Percentiles rank a stretch among this genome's conserved stretches.
Conservation (phyloP, 495 filamentous ascomycete genomes). For the Pyrenula massariospora region DNA sequence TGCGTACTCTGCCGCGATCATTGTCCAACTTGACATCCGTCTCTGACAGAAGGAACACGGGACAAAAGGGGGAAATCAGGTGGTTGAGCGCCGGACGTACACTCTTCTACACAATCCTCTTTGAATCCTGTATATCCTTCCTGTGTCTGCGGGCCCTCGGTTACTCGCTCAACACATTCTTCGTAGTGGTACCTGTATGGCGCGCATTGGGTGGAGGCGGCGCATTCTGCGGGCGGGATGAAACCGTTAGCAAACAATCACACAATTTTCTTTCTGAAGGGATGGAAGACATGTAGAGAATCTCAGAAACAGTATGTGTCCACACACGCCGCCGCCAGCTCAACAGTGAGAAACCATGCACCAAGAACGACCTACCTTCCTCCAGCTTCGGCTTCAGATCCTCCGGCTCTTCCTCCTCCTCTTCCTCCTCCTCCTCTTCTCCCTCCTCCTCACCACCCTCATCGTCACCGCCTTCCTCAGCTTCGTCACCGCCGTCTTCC, state of each 20-base stretch:
- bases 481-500: conserved; percentile 28
- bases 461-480: conserved; percentile 31
- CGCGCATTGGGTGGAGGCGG: conserved; percentile 69
- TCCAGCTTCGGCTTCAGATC: conserved; percentile 83
- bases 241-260: neutral
- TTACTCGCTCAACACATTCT: conserved; percentile 92
- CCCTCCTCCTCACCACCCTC: conserved; percentile 36
- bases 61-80: neutral
- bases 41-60: neutral
- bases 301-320: neutral
- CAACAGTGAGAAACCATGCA: conserved; percentile 4
- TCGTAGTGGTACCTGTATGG: conserved; percentile 95
- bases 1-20: no score
- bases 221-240: conserved; percentile 55
- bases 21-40: no score
- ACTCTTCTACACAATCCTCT: conserved; percentile 99
- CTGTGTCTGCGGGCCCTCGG: conserved; percentile 46
- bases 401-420: conserved; percentile 65
- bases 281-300: neutral
- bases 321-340: neutral
- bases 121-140: conserved; percentile 49
- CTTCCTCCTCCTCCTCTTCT: conserved; percentile 29
- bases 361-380: conserved; percentile 58
- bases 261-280: no score
- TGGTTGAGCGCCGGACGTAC: no score